Evolutionary conservation across 768 basidiomycete genomes (phyloP).

Genomic region (Mrakia hoshinonis): DNA sequence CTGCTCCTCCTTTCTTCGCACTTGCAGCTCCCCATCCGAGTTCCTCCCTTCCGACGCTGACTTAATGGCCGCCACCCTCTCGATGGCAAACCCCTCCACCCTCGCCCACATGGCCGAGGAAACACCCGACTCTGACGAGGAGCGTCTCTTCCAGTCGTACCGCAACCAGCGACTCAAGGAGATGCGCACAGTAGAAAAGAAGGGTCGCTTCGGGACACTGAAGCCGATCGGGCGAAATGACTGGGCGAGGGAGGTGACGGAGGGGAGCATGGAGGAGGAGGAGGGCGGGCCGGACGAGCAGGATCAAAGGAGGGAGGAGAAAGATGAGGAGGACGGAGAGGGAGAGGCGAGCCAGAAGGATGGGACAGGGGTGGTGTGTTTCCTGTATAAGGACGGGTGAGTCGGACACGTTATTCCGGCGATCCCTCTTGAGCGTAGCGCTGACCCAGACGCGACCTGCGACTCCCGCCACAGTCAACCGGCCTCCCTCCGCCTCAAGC

Average conservation of each 20-base stretch:
- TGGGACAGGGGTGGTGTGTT: constrained; percentile 88
- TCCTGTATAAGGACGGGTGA: constrained; percentile 90
- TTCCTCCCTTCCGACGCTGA: constrained; percentile 55
- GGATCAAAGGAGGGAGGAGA: constrained; percentile 34
- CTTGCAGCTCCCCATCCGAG: constrained; percentile 63
- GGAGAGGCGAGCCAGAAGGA: constrained; percentile 30
- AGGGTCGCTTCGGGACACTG: constrained; percentile 65
- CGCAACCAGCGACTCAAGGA: constrained; percentile 58
- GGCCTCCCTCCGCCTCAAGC: constrained; percentile 64
- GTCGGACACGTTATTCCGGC: constrained; percentile 37
- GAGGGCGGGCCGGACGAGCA: constrained; percentile 47
- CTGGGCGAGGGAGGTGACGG: constrained; percentile 90
- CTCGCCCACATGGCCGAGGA: constrained; percentile 65
- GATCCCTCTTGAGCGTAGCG: not conserved
- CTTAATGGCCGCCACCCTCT: constrained; percentile 34
- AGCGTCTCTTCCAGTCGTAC: constrained; percentile 61
- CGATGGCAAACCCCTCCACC: constrained; percentile 44
- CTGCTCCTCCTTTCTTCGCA: constrained; percentile 57
- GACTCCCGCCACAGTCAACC: constrained; percentile 40
- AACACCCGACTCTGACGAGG: constrained; percentile 62
- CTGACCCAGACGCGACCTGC: not conserved
- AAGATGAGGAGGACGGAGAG: constrained; percentile 33
- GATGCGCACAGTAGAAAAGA: constrained; percentile 51
- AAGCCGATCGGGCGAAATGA: constrained; percentile 86
- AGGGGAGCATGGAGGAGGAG: constrained; percentile 65